Percentiles rank a stretch among this genome's conserved stretches.
Conservation (phyloP, 176 grass and related monocot species). For the Rhynchospora breviuscula region DNA sequence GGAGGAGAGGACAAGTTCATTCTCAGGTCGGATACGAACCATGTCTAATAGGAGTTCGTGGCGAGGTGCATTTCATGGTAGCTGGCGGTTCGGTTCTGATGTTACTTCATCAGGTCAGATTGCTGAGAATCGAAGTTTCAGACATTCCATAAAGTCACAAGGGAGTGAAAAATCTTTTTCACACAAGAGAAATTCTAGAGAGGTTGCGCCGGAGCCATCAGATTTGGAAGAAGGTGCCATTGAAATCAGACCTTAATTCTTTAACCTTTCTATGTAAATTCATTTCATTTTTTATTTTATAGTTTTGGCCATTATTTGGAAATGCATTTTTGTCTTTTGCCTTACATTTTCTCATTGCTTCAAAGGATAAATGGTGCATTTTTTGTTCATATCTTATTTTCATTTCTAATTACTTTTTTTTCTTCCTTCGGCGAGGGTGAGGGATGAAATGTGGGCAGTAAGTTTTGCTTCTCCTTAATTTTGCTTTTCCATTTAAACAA, state of each 20-base stretch:
- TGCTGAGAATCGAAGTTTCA: conserved; percentile 23
- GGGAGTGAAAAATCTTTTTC: conserved; percentile 43
- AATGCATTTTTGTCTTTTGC: conserved; percentile 22
- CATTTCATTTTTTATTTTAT: conserved; percentile 24
- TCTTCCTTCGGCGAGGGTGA: background rate
- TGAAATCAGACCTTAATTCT: conserved; percentile 28
- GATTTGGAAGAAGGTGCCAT: conserved; percentile 37
- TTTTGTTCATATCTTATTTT: background rate
- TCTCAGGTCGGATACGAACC: conserved; percentile 34
- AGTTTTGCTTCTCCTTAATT: background rate
- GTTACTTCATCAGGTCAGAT: conserved; percentile 17
- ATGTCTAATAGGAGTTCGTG: conserved; percentile 64
- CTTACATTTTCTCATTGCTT: conserved; percentile 4
- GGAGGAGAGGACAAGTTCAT: conserved; percentile 26
- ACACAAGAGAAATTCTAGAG: conserved; percentile 47
- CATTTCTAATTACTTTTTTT: background rate
- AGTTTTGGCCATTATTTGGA: conserved; percentile 11
- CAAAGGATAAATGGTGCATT: conserved; percentile 23
- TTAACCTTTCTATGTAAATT: conserved; percentile 26
- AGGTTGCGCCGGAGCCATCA: conserved; percentile 31
- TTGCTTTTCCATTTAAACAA: background rate
- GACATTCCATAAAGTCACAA: conserved; percentile 33
- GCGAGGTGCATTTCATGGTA: conserved; percentile 49
- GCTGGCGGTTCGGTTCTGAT: conserved; percentile 36
- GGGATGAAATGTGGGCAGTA: background rate